Percentiles rank a stretch among this genome's conserved stretches.
Evolutionary conservation across 495 filamentous ascomycete genomes (phyloP).

Genomic region (Terfezia claveryi): DNA sequence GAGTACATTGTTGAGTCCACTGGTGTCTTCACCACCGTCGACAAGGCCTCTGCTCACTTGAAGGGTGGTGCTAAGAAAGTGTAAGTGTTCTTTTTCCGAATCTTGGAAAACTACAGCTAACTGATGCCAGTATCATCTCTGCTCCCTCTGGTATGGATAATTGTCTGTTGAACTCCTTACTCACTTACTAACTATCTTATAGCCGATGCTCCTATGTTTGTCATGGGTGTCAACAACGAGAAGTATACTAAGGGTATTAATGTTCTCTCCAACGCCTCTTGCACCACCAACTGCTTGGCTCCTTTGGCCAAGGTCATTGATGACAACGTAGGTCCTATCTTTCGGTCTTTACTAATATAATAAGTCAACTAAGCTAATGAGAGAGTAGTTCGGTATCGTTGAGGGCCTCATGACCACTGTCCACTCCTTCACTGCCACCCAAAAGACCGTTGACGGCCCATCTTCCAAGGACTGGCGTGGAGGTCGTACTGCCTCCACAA

Average conservation of each 20-base stretch:
- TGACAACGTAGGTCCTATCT: conserved; percentile 37
- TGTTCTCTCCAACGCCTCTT: conserved; percentile 97
- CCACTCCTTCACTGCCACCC: conserved; percentile 99
- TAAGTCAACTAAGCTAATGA: not conserved
- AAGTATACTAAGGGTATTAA: conserved; percentile 69
- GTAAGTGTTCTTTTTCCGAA: not conserved
- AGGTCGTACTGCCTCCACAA: conserved; percentile 93
- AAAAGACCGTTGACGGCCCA: conserved; percentile 97
- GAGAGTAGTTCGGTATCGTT: conserved; percentile 48
- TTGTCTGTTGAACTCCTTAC: conserved; percentile 1
- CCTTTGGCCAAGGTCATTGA: conserved; percentile 97
- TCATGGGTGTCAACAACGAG: conserved; percentile 97
- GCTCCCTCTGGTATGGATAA: conserved; percentile 1
- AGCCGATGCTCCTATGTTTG: conserved; percentile 99
- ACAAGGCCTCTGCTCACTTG: conserved; percentile 87
- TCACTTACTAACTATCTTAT: not conserved
- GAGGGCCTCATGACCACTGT: conserved; percentile 99
- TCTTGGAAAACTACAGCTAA: not conserved
- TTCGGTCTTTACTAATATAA: not conserved
- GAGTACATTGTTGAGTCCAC: conserved; percentile 97
- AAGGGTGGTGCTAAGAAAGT: conserved; percentile 99
- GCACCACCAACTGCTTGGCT: conserved; percentile 98
- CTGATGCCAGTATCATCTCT: conserved; percentile 7
- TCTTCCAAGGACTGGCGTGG: conserved; percentile 98
- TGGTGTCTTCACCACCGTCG: conserved; percentile 96